Percentiles rank a stretch among this genome's conserved stretches.
Evolutionary conservation across 2,329 filamentous ascomycete species (phyloP).

Genomic region (Colletotrichum sp.): DNA sequence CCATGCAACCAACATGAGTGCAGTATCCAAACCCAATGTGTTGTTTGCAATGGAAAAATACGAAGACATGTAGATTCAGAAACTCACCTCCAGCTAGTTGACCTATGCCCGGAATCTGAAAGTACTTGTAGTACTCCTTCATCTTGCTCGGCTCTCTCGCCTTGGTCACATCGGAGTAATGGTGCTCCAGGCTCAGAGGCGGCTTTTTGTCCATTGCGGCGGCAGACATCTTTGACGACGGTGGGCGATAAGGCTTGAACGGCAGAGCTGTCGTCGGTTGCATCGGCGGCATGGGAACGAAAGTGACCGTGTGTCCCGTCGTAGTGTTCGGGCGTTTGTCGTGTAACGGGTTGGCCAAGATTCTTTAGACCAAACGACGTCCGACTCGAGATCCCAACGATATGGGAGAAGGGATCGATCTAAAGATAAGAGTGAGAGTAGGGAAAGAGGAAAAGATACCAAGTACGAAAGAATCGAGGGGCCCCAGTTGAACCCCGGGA

Average conservation of each 20-base stretch:
- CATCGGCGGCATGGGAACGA: neutral
- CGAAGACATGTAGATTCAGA: neutral
- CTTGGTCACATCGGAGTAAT: constrained; percentile 74
- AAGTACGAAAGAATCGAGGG: neutral
- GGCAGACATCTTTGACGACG: neutral
- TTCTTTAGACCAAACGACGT: neutral
- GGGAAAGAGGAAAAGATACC: neutral
- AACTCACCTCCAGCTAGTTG: constrained; percentile 66
- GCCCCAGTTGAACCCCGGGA: neutral
- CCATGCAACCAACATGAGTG: neutral
- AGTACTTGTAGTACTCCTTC: constrained; percentile 89
- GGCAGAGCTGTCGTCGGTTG: neutral
- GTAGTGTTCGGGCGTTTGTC: neutral
- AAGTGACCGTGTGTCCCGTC: neutral
- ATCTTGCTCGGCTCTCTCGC: constrained; percentile 68
- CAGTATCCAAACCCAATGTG: neutral
- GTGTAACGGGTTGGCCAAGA: neutral
- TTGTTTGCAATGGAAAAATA: neutral
- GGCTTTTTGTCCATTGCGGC: constrained; percentile 7
- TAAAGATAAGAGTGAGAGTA: neutral
- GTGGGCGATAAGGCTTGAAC: neutral
- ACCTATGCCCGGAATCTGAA: constrained; percentile 65
- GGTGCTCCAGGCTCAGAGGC: constrained; percentile 80
- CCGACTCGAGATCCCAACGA: neutral
- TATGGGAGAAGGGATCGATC: neutral